Base-by-base conservation (phyloP, 352 stramenopile genomes). In the Globisporangium nunn region DNA sequence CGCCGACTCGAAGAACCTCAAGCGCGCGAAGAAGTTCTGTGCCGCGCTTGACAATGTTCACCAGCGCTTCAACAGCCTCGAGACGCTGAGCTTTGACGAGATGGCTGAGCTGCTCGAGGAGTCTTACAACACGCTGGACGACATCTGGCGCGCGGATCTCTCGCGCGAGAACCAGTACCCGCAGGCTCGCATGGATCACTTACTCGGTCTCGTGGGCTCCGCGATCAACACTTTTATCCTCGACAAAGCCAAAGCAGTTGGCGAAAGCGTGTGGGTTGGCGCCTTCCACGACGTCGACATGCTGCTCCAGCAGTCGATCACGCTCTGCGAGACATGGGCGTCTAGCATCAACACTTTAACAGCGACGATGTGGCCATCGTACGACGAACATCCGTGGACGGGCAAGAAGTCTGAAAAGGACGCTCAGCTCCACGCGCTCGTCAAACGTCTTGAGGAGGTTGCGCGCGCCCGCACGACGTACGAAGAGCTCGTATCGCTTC, bases 51-150 rank as follows among this genome's bases (percentile, higher is more conserved):
- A 97, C 53, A 85, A 81, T 11, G 74, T 96, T 35, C 73, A 91
- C n/a, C 72, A 90, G 63, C 67, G 81, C 12, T 96, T 88, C 63
- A 71, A 68, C 15, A 70, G 69, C 8, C 58, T 96, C 1, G 65
- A 71, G 30, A 54, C 80, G 17, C 65, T 97, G 35, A 74, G 58
- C 14, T 71, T 91, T 28, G 72, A 87, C 45, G 82, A 95, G 31
- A 89, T 96, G 75, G 63, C 60, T 17, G 90, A 97, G 59, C 56
- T 97, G 31, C 70, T 97, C 6, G 89, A 97, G 18, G 71, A 93
- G 29, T 84, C 79, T 0, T 79, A 78, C 10, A 93, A 95, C 43
- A 80, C 82, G 4, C 75, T 96, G 4, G 90, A 98, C 47, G 87
- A 96, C 59, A 76, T 96, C 6, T 97, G 92, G 90, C 78, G 71